A percentile compares a stretch with the other conserved stretches of the same genome.
phyloP scores from a whole-genome alignment of 352 stramenopile species.

The Globisporangium camurandrum region DNA sequence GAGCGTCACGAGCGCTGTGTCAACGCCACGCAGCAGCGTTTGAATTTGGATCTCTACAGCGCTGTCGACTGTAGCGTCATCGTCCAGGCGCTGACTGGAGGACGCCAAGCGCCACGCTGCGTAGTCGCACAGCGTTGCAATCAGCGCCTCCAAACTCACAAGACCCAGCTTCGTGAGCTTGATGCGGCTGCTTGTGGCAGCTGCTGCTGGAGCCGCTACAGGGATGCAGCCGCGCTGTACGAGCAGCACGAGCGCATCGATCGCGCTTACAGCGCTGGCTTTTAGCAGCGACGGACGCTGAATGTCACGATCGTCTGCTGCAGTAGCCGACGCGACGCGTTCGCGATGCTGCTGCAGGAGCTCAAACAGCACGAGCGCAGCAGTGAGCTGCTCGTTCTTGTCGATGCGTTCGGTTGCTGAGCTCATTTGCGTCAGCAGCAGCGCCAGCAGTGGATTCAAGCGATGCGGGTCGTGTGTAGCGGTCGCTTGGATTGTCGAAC shows the following conservation, averaged over 20 bases:
- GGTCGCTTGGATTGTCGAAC: not conserved
- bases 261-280: constrained; percentile 1
- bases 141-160: constrained; percentile 45
- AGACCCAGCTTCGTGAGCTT: constrained; percentile 48
- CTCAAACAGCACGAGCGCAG: constrained; percentile 53
- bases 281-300: constrained; percentile 1
- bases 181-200: constrained; percentile 9
- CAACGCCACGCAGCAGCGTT: not conserved
- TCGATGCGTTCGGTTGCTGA: constrained; percentile 6
- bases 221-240: too few species aligned
- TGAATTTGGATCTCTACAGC: not conserved
- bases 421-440: constrained; percentile 32
- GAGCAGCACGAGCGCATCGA: constrained; percentile 5
- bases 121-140: constrained; percentile 26
- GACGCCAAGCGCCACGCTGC: constrained; percentile 11
- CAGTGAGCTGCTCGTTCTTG: constrained; percentile 48
- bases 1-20: constrained; percentile 11
- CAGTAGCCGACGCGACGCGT: not conserved
- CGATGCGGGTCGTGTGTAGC: not conserved
- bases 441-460: constrained; percentile 15
- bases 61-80: not conserved
- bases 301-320: not conserved
- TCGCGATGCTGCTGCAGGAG: constrained; percentile 30
- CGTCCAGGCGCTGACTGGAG: not conserved
- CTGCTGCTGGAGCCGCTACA: not conserved